A percentile compares a stretch with the other conserved stretches of the same genome.
Conservation (phyloP, 306 rosid genomes). For the Sophora flavescens region DNA sequence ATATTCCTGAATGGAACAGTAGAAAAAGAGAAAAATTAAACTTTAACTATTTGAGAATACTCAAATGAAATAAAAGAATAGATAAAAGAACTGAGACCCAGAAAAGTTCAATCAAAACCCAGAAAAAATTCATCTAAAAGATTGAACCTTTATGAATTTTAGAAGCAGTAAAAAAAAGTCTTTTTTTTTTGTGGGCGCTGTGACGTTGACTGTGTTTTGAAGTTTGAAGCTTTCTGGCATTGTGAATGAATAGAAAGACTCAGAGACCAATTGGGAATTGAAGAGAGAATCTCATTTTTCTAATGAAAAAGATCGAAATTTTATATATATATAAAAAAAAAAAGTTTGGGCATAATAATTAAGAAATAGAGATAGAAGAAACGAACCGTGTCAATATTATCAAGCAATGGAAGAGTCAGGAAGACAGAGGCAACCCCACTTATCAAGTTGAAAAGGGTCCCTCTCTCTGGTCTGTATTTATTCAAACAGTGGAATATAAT, state of each 20-base stretch:
- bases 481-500: slow-evolving; percentile 41
- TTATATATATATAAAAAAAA: no score
- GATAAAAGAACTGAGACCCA: no score
- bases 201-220: slow-evolving; percentile 51
- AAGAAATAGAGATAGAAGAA: slow-evolving; percentile 28
- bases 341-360: no score
- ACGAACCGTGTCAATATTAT: slow-evolving; percentile 56
- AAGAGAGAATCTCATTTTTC: slow-evolving; percentile 19
- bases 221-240: slow-evolving; percentile 39
- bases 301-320: neutral
- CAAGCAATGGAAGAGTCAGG: slow-evolving; percentile 43
- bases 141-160: slow-evolving; percentile 1
- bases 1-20: slow-evolving; percentile 20
- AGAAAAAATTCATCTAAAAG: slow-evolving; percentile 3
- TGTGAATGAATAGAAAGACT: slow-evolving; percentile 6
- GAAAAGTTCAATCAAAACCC: neutral
- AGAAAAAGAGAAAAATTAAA: neutral
- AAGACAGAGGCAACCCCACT: slow-evolving; percentile 65
- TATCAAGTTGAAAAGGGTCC: slow-evolving; percentile 68
- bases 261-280: slow-evolving; percentile 30
- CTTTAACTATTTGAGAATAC: no score
- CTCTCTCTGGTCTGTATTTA: slow-evolving; percentile 41
- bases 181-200: neutral
- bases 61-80: no score
- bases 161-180: neutral